Percentiles rank a stretch among this genome's conserved stretches.
Evolutionary conservation across 78 protist genomes (phyloP).

Genomic region (Pigoraptor vietnamica): DNA sequence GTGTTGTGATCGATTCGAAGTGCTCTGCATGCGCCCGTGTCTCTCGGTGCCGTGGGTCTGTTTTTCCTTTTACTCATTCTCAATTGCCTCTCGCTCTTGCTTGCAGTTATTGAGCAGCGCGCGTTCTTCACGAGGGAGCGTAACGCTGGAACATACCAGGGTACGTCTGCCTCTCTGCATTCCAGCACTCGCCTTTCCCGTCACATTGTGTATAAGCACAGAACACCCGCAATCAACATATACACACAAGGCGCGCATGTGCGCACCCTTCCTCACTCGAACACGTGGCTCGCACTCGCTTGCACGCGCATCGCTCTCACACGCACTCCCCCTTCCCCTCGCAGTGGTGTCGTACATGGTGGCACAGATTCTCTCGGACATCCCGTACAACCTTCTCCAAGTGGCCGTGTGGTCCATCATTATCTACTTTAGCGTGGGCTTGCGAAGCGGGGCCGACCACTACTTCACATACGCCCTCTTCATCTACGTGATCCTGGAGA

Average conservation of each 20-base stretch:
- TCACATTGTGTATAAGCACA: too few relatives aligned
- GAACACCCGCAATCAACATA: too few relatives aligned
- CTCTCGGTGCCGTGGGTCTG: neutral
- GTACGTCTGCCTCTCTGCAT: too few relatives aligned
- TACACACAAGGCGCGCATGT: neutral
- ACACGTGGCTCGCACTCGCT: too few relatives aligned
- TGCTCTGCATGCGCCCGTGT: neutral
- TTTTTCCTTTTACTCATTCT: neutral
- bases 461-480: slow-evolving; percentile 2
- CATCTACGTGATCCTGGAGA: neutral
- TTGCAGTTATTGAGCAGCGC: neutral
- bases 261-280: too few relatives aligned
- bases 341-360: neutral
- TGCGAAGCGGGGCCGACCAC: neutral
- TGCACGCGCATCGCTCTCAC: too few relatives aligned
- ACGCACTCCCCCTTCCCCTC: neutral
- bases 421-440: neutral
- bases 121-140: neutral
- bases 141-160: neutral
- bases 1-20: neutral
- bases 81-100: too few relatives aligned
- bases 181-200: too few relatives aligned
- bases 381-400: neutral
- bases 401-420: neutral
- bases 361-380: neutral